These are phyloP conservation scores for Rhizophagus clarus DNA, from an alignment of 192 early-diverging fungal genomes.

Conservation along the genomic window DNA sequence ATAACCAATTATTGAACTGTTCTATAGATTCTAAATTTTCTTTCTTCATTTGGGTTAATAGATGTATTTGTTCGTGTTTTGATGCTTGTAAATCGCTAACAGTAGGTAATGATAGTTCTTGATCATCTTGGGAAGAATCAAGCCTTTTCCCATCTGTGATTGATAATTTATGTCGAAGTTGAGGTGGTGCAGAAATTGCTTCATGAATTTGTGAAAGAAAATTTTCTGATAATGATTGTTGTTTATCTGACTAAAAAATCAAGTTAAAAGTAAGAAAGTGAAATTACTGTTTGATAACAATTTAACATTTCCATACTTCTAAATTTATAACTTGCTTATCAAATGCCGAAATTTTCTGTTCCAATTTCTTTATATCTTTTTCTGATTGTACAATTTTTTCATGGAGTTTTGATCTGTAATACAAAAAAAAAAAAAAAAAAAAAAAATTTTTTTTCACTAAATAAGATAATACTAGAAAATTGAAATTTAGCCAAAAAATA, in stretches of 20 bases:
- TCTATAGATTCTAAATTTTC: neutral
- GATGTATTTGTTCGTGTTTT: neutral
- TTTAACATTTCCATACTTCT: neutral
- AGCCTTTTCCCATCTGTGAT: neutral
- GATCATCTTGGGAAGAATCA: neutral
- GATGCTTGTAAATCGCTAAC: neutral
- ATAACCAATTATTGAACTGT: constrained; percentile 8
- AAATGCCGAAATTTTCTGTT: neutral
- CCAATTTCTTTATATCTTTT: constrained; percentile 10
- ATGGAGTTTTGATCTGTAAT: neutral
- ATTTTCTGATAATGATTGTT: neutral
- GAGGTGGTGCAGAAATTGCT: neutral
- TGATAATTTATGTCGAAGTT: neutral
- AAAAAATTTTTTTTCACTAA: neutral
- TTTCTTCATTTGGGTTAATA: neutral
- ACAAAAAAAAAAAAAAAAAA: neutral
- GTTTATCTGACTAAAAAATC: neutral
- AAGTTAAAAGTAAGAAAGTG: neutral
- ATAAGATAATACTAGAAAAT: neutral
- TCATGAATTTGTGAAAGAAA: neutral
- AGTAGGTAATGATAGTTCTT: neutral
- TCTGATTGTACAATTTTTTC: neutral
- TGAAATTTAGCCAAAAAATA: neutral
- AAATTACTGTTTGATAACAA: neutral
- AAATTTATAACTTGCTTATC: neutral